Conservation (phyloP, 345 rosid species). For the Pistacia atlantica region DNA sequence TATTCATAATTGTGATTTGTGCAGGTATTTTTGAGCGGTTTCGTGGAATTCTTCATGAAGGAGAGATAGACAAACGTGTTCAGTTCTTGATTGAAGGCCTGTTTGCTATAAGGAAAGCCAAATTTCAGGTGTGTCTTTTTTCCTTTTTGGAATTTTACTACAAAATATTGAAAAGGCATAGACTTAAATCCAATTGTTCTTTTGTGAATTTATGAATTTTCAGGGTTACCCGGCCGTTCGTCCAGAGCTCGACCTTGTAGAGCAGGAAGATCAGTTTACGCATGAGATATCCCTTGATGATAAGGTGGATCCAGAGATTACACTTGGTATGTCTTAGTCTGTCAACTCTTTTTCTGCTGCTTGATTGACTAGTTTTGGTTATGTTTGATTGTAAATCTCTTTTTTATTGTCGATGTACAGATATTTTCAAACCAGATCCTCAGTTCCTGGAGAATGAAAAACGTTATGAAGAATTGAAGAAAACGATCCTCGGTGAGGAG, state of each 20-base stretch:
- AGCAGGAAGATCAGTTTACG: slow-evolving; percentile 76
- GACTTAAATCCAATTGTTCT: slow-evolving; percentile 10
- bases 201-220: slow-evolving; percentile 24
- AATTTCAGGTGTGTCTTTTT: slow-evolving; percentile 62
- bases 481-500: slow-evolving; percentile 80
- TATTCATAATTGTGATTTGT: slow-evolving; percentile 17
- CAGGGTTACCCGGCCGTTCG: slow-evolving; percentile 96
- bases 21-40: slow-evolving; percentile 93
- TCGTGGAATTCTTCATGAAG: slow-evolving; percentile 95
- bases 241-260: slow-evolving; percentile 92
- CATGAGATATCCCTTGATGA: slow-evolving; percentile 88
- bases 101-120: slow-evolving; percentile 84
- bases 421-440: slow-evolving; percentile 77
- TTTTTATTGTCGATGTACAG: slow-evolving; percentile 36
- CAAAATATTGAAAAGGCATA: background rate
- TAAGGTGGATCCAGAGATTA: slow-evolving; percentile 66
- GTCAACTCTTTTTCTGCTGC: background rate
- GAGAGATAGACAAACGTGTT: slow-evolving; percentile 93
- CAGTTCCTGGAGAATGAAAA: slow-evolving; percentile 86
- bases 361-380: slow-evolving; percentile 6
- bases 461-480: slow-evolving; percentile 85
- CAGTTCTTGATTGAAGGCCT: slow-evolving; percentile 90
- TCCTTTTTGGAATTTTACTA: background rate
- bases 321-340: slow-evolving; percentile 63
- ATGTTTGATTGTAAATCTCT: slow-evolving; percentile 16